A percentile compares a stretch with the other conserved stretches of the same genome.
These are phyloP conservation scores for Chlorophyllum brunneum DNA, from an alignment of 768 basidiomycete genomes.

Conservation along the genomic window DNA sequence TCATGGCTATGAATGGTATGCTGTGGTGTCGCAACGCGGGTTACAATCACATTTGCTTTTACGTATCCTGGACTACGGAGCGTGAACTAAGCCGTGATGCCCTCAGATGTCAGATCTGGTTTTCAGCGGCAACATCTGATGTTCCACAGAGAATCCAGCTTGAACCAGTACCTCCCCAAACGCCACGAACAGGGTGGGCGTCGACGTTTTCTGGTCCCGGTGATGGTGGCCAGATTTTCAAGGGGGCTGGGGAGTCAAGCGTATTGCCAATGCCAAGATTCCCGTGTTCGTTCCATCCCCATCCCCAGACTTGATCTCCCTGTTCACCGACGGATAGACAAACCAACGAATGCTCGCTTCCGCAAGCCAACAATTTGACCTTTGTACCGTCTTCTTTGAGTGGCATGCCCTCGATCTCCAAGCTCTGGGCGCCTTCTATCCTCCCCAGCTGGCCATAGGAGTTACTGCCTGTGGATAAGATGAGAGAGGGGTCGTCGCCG, in stretches of 20 bases:
- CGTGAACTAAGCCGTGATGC: not conserved
- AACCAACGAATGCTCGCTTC: conserved; percentile 81
- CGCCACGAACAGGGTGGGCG: conserved; percentile 17
- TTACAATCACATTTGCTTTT: no score
- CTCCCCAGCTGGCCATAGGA: conserved; percentile 69
- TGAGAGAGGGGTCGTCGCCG: conserved; percentile 15
- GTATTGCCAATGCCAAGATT: conserved; percentile 74
- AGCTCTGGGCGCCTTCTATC: not conserved
- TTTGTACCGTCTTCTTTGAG: not conserved
- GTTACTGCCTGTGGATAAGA: conserved; percentile 51
- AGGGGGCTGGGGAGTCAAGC: conserved; percentile 46
- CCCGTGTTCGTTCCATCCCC: conserved; percentile 99
- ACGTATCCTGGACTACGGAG: not conserved
- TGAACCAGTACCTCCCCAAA: conserved; percentile 45
- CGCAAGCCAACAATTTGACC: conserved; percentile 48
- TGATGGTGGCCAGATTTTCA: conserved; percentile 48
- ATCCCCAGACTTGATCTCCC: conserved; percentile 60
- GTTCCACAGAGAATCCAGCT: conserved; percentile 37
- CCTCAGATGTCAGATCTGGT: not conserved
- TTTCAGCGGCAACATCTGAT: not conserved
- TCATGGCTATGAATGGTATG: no score
- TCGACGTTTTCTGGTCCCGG: not conserved
- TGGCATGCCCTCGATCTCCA: conserved; percentile 12
- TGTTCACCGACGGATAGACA: conserved; percentile 2
- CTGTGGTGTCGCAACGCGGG: no score